These are phyloP conservation scores for Penicillium concentricum DNA, from an alignment of 2,329 filamentous ascomycete species.

Conservation along the genomic window DNA sequence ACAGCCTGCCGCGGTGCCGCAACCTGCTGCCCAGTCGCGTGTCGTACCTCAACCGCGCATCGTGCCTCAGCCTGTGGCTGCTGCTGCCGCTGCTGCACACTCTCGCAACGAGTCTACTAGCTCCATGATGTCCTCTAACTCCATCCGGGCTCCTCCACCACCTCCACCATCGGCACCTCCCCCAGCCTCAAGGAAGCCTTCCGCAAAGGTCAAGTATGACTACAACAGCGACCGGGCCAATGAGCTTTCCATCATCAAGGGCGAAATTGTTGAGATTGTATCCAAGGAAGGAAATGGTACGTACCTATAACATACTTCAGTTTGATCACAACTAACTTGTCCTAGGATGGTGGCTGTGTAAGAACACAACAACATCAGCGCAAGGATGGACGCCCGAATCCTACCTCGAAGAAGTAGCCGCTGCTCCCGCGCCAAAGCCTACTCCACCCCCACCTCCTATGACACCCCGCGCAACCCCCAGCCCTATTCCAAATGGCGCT, in stretches of 20 bases:
- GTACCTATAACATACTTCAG: constrained; percentile 31
- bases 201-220: constrained; percentile 88
- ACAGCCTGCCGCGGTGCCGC: constrained; percentile 33
- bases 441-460: constrained; percentile 52
- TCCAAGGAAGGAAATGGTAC: constrained; percentile 93
- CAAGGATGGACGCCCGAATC: constrained; percentile 94
- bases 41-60: constrained; percentile 22
- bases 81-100: constrained; percentile 45
- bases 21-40: constrained; percentile 40
- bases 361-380: constrained; percentile 63
- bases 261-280: constrained; percentile 83
- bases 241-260: constrained; percentile 76
- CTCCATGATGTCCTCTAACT: constrained; percentile 62
- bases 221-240: constrained; percentile 82
- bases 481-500: constrained; percentile 58
- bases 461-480: constrained; percentile 55
- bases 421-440: constrained; percentile 58
- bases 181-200: constrained; percentile 64
- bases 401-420: constrained; percentile 74
- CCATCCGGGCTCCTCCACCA: constrained; percentile 63
- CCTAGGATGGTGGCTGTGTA: constrained; percentile 93
- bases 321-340: constrained; percentile 24
- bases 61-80: constrained; percentile 47
- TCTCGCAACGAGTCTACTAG: constrained; percentile 55
- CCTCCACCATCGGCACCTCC: constrained; percentile 64